These are phyloP conservation scores for Penicillium ucsense DNA, from an alignment of 495 filamentous ascomycete species.

Conservation along the genomic window DNA sequence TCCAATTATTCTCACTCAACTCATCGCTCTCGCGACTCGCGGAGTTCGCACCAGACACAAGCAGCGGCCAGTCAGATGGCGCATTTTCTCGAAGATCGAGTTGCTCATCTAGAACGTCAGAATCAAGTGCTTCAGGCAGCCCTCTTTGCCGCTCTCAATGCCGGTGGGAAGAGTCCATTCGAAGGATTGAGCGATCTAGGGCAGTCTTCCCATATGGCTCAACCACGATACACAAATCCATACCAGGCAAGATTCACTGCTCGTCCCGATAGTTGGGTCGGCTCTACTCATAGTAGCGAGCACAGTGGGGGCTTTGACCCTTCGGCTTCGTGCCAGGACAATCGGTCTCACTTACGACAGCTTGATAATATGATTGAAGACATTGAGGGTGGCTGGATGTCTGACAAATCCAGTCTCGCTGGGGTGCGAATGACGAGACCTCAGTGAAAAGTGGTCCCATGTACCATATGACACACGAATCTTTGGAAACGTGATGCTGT, in stretches of 20 bases:
- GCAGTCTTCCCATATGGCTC: constrained; percentile 8
- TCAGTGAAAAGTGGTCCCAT: not conserved
- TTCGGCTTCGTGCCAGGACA: constrained; percentile 8
- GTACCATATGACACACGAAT: no score
- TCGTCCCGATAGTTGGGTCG: constrained; percentile 29
- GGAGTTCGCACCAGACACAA: constrained; percentile 7
- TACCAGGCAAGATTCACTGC: constrained; percentile 11
- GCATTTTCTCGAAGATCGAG: constrained; percentile 26
- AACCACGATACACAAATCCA: not conserved
- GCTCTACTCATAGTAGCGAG: constrained; percentile 20
- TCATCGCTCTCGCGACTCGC: constrained; percentile 16
- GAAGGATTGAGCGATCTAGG: constrained; percentile 17
- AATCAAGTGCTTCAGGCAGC: constrained; percentile 39
- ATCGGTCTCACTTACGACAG: constrained; percentile 18
- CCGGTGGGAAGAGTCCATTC: constrained; percentile 19
- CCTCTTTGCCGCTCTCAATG: constrained; percentile 32
- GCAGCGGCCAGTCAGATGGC: not conserved
- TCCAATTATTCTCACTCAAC: constrained; percentile 17
- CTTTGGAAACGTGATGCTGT: no score
- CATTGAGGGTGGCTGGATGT: constrained; percentile 28
- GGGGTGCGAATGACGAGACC: constrained; percentile 5
- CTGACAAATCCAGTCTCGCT: constrained; percentile 22
- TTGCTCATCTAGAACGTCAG: constrained; percentile 34
- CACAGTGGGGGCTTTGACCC: constrained; percentile 12
- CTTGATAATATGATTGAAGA: constrained; percentile 33